phyloP scores from a whole-genome alignment of 1,284 basidiomycete species.

The Microbotryum lychnidis-dioicae region DNA sequence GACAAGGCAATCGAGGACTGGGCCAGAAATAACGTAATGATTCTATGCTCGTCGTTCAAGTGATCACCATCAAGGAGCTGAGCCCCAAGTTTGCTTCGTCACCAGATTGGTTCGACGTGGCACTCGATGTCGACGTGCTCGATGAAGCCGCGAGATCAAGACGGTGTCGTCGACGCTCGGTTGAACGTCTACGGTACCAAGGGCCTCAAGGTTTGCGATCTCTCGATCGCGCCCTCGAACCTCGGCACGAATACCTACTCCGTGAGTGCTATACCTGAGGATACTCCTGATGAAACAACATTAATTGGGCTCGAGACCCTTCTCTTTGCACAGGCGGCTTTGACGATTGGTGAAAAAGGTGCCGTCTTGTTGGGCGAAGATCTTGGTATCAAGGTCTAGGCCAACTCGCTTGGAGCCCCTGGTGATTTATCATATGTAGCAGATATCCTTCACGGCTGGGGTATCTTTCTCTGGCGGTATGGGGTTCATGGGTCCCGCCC shows the following conservation, averaged over 20 bases:
- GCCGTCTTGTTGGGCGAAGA: slow-evolving; percentile 48
- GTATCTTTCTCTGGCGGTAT: too few relatives aligned
- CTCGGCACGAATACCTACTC: slow-evolving; percentile 46
- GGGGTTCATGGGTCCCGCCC: too few relatives aligned
- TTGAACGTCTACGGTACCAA: slow-evolving; percentile 57
- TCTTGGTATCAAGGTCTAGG: slow-evolving; percentile 33
- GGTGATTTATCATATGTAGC: too few relatives aligned
- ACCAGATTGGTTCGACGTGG: slow-evolving; percentile 30
- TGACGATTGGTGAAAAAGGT: slow-evolving; percentile 50
- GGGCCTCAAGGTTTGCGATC: slow-evolving; percentile 48
- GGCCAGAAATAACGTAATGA: slow-evolving; percentile 31
- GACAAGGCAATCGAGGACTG: slow-evolving; percentile 49
- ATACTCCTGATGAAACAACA: too few relatives aligned
- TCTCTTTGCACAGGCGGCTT: slow-evolving; percentile 31
- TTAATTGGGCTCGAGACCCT: too few relatives aligned
- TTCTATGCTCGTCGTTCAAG: too few relatives aligned
- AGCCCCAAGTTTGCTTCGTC: too few relatives aligned
- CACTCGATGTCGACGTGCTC: slow-evolving; percentile 48
- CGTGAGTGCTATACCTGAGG: slow-evolving; percentile 31
- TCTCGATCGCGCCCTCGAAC: neutral
- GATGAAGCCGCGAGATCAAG: slow-evolving; percentile 53
- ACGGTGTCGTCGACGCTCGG: slow-evolving; percentile 55
- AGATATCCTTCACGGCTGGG: too few relatives aligned
- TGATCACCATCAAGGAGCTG: too few relatives aligned
- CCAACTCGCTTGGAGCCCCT: too few relatives aligned